A percentile compares a stretch with the other conserved stretches of the same genome.
Evolutionary conservation across 257 asterid species (phyloP).

Genomic region (Solanum clarkiae): DNA sequence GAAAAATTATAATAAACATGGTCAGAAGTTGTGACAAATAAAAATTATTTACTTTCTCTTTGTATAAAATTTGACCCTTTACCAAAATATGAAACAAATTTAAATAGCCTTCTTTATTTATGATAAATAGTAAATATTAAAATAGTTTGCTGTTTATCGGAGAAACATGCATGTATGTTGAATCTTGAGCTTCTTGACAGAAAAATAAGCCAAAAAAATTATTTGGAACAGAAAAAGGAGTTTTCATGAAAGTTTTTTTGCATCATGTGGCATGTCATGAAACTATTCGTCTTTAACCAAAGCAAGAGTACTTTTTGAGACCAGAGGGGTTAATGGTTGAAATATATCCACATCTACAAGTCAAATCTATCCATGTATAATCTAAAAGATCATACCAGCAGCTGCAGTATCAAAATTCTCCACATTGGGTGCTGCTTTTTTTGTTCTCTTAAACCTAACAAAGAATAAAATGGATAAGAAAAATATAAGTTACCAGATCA

Average conservation of each 20-base stretch:
- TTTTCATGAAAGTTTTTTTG: not conserved
- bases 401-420: constrained; percentile 54
- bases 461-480: constrained; percentile 7
- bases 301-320: not conserved
- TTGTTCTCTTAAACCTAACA: constrained; percentile 77
- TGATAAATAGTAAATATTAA: not conserved
- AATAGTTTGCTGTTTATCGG: not conserved
- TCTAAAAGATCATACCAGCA: constrained; percentile 43
- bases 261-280: not conserved
- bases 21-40: not conserved
- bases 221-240: not conserved
- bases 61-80: not conserved
- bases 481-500: not conserved
- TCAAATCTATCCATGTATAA: not conserved
- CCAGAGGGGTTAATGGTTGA: not conserved
- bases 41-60: not conserved
- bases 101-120: not conserved
- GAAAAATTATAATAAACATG: not conserved
- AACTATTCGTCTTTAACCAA: not conserved
- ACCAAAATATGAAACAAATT: not conserved
- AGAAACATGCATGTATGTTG: not conserved
- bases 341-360: not conserved
- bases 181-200: not conserved
- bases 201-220: not conserved
- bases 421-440: constrained; percentile 33